Percentiles rank a stretch among this genome's conserved stretches.
These are phyloP conservation scores for Phytophthora fragariae DNA, from an alignment of 352 stramenopile species.

Conservation along the genomic window DNA sequence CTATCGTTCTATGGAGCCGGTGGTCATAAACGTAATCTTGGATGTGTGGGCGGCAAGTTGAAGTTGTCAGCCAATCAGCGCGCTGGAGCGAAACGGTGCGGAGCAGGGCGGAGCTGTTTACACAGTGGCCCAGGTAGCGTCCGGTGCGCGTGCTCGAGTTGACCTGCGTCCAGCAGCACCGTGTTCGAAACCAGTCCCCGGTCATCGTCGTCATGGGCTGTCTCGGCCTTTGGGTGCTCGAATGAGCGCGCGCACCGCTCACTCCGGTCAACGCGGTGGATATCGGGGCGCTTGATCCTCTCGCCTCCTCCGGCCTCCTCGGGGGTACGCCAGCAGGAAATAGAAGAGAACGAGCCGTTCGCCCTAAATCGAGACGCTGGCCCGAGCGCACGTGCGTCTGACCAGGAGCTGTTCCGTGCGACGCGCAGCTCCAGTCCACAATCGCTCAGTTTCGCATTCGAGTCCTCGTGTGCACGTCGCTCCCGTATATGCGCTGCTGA, in stretches of 20 bases:
- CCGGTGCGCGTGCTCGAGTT: constrained; percentile 9
- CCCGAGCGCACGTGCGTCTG: constrained; percentile 9
- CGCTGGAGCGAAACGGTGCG: background rate
- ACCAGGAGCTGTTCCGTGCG: constrained; percentile 31
- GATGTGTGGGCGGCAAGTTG: background rate
- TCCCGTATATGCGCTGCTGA: constrained; percentile 15
- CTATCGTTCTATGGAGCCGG: background rate
- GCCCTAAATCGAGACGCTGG: constrained; percentile 31
- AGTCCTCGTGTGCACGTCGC: constrained; percentile 11
- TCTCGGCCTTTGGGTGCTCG: constrained; percentile 8
- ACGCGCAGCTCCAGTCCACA: constrained; percentile 14
- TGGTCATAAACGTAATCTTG: background rate
- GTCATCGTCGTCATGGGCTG: constrained; percentile 38
- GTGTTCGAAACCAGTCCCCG: constrained; percentile 14
- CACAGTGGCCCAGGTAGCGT: background rate
- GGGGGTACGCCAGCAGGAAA: constrained; percentile 37
- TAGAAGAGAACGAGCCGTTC: constrained; percentile 41
- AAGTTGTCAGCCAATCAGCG: constrained; percentile 2
- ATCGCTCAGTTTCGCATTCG: constrained; percentile 42
- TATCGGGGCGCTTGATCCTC: constrained; percentile 3
- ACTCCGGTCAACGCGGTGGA: background rate
- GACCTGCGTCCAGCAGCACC: constrained; percentile 12
- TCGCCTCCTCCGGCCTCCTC: background rate
- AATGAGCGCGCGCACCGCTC: background rate
- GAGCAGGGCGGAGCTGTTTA: background rate